A percentile compares a stretch with the other conserved stretches of the same genome.
These are phyloP conservation scores for Xerocomellus dryophilus DNA, from an alignment of 768 basidiomycete genomes.

Conservation along the genomic window DNA sequence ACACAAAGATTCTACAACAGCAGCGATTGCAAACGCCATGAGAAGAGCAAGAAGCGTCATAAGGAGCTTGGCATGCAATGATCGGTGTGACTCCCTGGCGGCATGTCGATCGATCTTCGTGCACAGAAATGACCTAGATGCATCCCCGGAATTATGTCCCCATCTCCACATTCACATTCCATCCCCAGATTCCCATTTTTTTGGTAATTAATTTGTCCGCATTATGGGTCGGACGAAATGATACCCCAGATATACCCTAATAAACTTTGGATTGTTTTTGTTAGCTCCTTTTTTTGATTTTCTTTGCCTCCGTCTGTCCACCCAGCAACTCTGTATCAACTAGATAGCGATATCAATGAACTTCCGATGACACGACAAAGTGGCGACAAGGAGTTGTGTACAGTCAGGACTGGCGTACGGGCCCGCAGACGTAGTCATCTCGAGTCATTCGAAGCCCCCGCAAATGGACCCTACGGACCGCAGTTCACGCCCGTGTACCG, in stretches of 20 bases:
- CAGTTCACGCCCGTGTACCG: too few relatives aligned
- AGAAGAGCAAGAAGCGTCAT: slow-evolving; percentile 34
- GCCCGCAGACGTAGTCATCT: slow-evolving; percentile 2
- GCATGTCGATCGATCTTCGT: slow-evolving; percentile 25
- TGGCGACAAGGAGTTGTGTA: neutral
- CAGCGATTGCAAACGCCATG: slow-evolving; percentile 35
- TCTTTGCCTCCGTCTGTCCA: neutral
- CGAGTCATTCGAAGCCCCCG: neutral
- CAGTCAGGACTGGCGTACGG: slow-evolving; percentile 1
- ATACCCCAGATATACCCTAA: slow-evolving; percentile 27
- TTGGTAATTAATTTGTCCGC: neutral
- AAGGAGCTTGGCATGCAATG: slow-evolving; percentile 15
- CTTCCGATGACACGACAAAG: neutral
- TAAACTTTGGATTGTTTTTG: slow-evolving; percentile 10
- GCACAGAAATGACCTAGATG: slow-evolving; percentile 3
- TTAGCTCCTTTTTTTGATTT: neutral
- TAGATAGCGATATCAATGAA: slow-evolving; percentile 6
- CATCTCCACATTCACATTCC: slow-evolving; percentile 7
- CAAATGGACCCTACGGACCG: neutral
- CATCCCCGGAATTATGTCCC: slow-evolving; percentile 5
- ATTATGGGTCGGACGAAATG: slow-evolving; percentile 8
- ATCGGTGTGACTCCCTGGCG: slow-evolving; percentile 11
- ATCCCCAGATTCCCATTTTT: slow-evolving; percentile 1
- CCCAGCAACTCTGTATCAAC: slow-evolving; percentile 9
- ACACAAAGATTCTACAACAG: slow-evolving; percentile 29